Base-by-base conservation (phyloP, 2,329 filamentous ascomycete genomes). In the Colletotrichum simmondsii region DNA sequence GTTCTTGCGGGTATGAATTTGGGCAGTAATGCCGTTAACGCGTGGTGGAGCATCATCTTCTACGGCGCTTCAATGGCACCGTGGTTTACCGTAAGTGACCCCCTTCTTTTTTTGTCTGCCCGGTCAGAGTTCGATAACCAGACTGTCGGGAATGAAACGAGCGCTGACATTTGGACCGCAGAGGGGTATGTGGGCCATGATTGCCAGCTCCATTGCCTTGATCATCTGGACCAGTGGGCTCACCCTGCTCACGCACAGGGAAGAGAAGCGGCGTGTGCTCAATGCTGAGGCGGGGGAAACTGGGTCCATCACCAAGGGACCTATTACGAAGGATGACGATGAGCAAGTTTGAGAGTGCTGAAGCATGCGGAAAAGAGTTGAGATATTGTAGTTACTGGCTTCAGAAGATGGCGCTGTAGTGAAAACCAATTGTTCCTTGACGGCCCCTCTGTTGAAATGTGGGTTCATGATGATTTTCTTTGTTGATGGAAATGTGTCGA, bases 181-280 rank as follows among this genome's bases (percentile, higher is more conserved):
- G 86, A 86, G 86, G 71, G 92, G 92, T n/a, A 92, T 93, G 91
- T 93, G 89, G 87, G 91, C 92, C 3, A 93, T 93, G 92, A 92
- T 94, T 77, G 91, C 86, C 2, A 86, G 86, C 8, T 90, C 87
- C 26, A 88, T 92, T 65, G 88, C 87, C 2, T 81, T 93, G 78
- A 85, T 84, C 0, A 75, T 90, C 1, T 93, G 92, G 92, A 90
- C 89, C 0, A 86, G 80, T 0, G 84, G 85, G 1, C 78, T 92
- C 54, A 82, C 88, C 1, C 89, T 84, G 76, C 80, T 87, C 75
- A 83, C 71, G 32, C 62, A 62, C 12, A 54, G 42, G n/a, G 71
- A 73, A 24, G 66, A 61, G 8, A 42, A 61, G 66, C 54, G 71
- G n/a, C 60, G 66, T n/a, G 60, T 73, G 7, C 0, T 73, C n/a